Base-by-base conservation (phyloP, 23 red algal species). In the Gracilaria domingensis region DNA sequence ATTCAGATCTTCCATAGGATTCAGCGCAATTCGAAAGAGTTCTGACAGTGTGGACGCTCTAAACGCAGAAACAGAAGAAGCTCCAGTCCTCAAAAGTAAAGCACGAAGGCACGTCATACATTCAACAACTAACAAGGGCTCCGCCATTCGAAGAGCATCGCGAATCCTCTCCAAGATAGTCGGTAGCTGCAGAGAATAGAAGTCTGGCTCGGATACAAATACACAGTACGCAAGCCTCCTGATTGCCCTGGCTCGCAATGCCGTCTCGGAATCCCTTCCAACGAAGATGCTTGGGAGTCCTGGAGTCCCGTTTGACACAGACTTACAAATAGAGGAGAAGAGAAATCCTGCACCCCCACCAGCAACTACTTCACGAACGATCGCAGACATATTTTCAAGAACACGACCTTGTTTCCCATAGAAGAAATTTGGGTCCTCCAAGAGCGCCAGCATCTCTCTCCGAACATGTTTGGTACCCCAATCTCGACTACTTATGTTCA, bases 361-460 rank as follows among this genome's bases (percentile, higher is more conserved):
- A 2, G 82, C 75, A 45, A 94, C 74, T 55, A 94, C 83, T 81
- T 94, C 92, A 58, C 79, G 44, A 33, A 88, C 62, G 76, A 88
- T 87, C 12, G 75, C 58, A 29, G 83, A 76, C 59, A 73, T 73
- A 18, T 82, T 86, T 40, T 75, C 74, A 51, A 94, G 40, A 37
- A 81, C 74, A 26, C 75, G 55, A 33, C 77, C 74, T 29, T 87
- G 58, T 58, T 94, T 94, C 2, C 92, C 92, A 56, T 79, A 80
- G 74, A 94, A 94, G 84, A 94, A 94, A 60, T 87, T 88, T 55
- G 92, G 50, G 76, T 94, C 92, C 42, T 94, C 92, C 35, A 94
- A 58, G 25, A 94, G 92, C 29, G 54, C 40, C 5, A 94, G 25
- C 29, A 94, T 44, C 45, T 94, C 84, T 60, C 92, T 33, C 33